These are phyloP conservation scores for Rhazya stricta DNA, from an alignment of 257 asterid species.

Conservation along the genomic window DNA sequence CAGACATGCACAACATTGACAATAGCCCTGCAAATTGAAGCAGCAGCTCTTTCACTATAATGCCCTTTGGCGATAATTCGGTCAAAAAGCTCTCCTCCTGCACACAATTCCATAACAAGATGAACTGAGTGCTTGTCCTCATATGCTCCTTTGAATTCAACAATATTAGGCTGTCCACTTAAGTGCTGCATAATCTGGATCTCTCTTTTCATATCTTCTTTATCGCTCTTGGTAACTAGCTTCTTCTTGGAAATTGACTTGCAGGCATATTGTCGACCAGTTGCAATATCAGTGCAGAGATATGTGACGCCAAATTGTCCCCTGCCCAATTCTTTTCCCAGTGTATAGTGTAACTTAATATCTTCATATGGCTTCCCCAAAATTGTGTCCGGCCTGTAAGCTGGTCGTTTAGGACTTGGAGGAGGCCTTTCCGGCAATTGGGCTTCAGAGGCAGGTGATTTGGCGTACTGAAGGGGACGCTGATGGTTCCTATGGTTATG, in stretches of 20 bases:
- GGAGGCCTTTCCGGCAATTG: constrained; percentile 32
- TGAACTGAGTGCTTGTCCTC: constrained; percentile 66
- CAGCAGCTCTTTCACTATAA: constrained; percentile 69
- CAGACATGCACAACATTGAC: constrained; percentile 71
- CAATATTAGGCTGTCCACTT: constrained; percentile 76
- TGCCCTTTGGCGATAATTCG: constrained; percentile 71
- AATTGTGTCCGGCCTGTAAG: constrained; percentile 38
- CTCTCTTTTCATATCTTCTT: constrained; percentile 79
- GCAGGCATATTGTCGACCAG: constrained; percentile 61
- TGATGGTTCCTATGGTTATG: constrained; percentile 26
- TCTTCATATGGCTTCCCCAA: constrained; percentile 66
- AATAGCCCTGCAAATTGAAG: constrained; percentile 57
- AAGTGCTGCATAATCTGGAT: constrained; percentile 79
- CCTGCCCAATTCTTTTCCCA: constrained; percentile 67
- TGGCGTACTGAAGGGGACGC: constrained; percentile 42
- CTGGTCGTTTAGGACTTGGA: constrained; percentile 36
- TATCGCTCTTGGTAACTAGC: constrained; percentile 54
- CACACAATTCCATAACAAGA: constrained; percentile 81
- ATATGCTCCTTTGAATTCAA: constrained; percentile 72
- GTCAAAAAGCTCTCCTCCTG: constrained; percentile 80
- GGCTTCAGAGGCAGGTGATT: constrained; percentile 53
- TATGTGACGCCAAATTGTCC: constrained; percentile 80
- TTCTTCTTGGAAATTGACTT: constrained; percentile 72
- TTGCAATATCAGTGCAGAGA: constrained; percentile 45
- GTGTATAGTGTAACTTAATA: constrained; percentile 36